Evolutionary conservation across 106 monocot species (phyloP).

Genomic region (Acorus calamus): DNA sequence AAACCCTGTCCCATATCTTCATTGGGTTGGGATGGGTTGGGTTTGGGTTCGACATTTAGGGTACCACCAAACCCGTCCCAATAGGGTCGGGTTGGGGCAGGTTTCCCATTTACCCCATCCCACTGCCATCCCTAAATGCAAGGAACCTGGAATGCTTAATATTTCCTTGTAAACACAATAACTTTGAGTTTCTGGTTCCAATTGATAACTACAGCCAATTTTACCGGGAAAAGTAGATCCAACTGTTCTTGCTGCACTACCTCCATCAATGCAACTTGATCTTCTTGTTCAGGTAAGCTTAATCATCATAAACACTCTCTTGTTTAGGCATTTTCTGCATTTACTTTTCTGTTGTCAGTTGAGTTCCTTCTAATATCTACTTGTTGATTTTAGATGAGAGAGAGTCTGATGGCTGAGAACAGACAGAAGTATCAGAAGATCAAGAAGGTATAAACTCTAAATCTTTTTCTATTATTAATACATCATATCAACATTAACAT

Average conservation of each 20-base stretch:
- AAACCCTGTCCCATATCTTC: too few relatives aligned
- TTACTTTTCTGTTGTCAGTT: too few relatives aligned
- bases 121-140: too few relatives aligned
- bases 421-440: constrained; percentile 96
- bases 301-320: background rate
- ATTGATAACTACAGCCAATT: constrained; percentile 50
- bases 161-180: background rate
- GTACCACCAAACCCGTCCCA: too few relatives aligned
- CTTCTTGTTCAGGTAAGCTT: constrained; percentile 91
- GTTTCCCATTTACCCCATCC: too few relatives aligned
- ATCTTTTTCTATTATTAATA: background rate
- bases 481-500: background rate
- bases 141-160: too few relatives aligned
- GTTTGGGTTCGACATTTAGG: too few relatives aligned
- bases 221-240: constrained; percentile 58
- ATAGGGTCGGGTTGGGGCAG: too few relatives aligned
- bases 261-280: constrained; percentile 98
- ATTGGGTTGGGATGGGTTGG: too few relatives aligned
- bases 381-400: constrained; percentile 61
- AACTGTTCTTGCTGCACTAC: constrained; percentile 78
- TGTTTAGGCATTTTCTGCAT: background rate
- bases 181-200: background rate
- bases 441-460: constrained; percentile 48
- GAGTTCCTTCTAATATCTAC: constrained; percentile 5
- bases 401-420: constrained; percentile 92